phyloP scores from a whole-genome alignment of 768 basidiomycete species.

The Termitomyces sp. region DNA sequence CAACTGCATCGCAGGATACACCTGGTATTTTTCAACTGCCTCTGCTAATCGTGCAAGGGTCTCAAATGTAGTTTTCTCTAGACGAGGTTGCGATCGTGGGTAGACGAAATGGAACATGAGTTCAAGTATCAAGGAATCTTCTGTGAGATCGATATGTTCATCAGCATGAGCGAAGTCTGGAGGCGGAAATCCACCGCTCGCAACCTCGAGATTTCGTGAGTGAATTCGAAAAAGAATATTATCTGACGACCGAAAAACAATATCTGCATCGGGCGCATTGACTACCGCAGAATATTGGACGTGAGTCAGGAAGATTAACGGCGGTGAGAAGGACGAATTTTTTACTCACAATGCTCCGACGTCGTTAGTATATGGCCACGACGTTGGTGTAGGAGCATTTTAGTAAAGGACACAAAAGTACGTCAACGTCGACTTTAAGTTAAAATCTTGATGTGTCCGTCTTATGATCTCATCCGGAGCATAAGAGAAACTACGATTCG shows the following conservation, averaged over 20 bases:
- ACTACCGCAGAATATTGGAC: neutral
- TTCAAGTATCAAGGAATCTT: constrained; percentile 12
- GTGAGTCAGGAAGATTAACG: neutral
- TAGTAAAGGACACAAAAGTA: too few species aligned
- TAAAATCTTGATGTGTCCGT: neutral
- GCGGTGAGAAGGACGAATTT: neutral
- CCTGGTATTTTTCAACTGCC: constrained; percentile 16
- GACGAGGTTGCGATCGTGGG: constrained; percentile 8
- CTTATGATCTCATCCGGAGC: neutral
- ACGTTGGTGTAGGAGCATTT: neutral
- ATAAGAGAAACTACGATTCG: neutral
- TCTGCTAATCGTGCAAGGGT: constrained; percentile 8
- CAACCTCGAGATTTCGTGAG: constrained; percentile 11
- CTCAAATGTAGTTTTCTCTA: constrained; percentile 7
- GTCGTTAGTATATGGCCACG: neutral
- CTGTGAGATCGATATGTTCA: constrained; percentile 9
- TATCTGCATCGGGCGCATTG: constrained; percentile 10
- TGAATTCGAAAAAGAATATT: constrained; percentile 11
- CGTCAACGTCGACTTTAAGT: neutral
- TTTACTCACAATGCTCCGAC: neutral
- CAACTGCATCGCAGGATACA: constrained; percentile 15
- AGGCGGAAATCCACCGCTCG: constrained; percentile 10
- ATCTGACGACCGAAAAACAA: constrained; percentile 10
- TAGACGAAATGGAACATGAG: constrained; percentile 16
- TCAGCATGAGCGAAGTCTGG: neutral